A percentile compares a stretch with the other conserved stretches of the same genome.
phyloP scores from a whole-genome alignment of 2,329 filamentous ascomycete genomes.

The Ophiognomonia clavigignenti-juglandacearum region DNA sequence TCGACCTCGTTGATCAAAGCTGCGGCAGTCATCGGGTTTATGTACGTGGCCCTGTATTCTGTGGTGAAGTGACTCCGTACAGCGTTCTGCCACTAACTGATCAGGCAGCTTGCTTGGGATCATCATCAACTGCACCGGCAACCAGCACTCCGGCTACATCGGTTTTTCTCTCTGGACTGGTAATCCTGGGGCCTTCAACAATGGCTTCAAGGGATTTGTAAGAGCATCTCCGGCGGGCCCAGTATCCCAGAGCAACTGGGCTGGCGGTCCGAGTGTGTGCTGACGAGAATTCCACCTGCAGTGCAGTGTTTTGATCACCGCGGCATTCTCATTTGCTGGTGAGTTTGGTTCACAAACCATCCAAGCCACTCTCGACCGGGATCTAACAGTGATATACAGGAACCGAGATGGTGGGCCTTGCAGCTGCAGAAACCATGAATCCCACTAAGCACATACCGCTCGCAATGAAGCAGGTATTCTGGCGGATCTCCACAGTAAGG shows the following conservation, averaged over 20 bases:
- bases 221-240: neutral
- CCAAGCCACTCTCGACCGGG: neutral
- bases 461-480: slow-evolving; percentile 91
- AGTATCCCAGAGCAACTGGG: neutral
- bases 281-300: neutral
- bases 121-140: slow-evolving; percentile 78
- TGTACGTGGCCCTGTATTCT: slow-evolving; percentile 49
- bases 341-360: neutral
- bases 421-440: slow-evolving; percentile 71
- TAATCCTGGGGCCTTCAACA: slow-evolving; percentile 78
- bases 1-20: slow-evolving; percentile 84
- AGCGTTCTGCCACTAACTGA: too few species aligned
- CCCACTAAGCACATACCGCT: slow-evolving; percentile 77
- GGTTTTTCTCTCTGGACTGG: slow-evolving; percentile 70
- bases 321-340: slow-evolving; percentile 67
- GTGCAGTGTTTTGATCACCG: slow-evolving; percentile 71
- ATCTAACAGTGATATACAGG: slow-evolving; percentile 33
- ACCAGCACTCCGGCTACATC: slow-evolving; percentile 68
- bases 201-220: slow-evolving; percentile 70
- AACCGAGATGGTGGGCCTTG: slow-evolving; percentile 70
- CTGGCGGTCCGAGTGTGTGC: neutral
- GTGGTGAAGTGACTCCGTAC: neutral
- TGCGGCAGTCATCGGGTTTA: slow-evolving; percentile 79
- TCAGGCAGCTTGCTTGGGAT: slow-evolving; percentile 68
- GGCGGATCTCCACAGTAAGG: slow-evolving; percentile 62